Base-by-base conservation (phyloP, 805 yeast genomes). In the Saturnispora ahearnii region DNA sequence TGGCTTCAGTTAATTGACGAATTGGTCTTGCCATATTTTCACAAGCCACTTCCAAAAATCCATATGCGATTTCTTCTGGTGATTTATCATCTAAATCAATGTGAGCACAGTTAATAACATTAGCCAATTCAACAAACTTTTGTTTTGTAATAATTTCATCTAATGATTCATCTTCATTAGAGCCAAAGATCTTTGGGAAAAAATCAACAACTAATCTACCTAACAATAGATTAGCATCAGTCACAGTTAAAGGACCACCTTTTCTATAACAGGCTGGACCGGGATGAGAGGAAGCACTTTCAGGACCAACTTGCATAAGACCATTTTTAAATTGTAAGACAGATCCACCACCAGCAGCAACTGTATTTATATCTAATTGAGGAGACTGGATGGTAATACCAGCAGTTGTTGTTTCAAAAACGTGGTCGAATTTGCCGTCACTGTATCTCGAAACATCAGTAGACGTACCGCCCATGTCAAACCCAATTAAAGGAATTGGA, bases 1-100 rank as follows among this genome's bases (percentile, higher is more conserved):
- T 86, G 2, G 91, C 87, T 62, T 87, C 96, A 0, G 96, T 87
- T 47, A 88, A 68, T 40, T 84, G 81, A 51, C 96, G 73, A 48
- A 88, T 85, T 2, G 96, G 96, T 53, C 95, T 75, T n/a, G 93
- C 85, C 96, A 88, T 88, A 1, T 89, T 71, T 58, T 86, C 95
- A 59, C 85, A 83, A 1, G 96, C 96, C 6, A 88, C 95, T 54
- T 81, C 76, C 48, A 88, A 65, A 62, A 87, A 88, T 0, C 96
- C 96, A 56, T 72, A 72, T 0, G 96, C 96, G 9, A 87, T 83
- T 56, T 83, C 81, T 53, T 84, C 79, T 0, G 81, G 68, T 0
- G 85, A 61, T 65, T 81, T 66, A 22, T 62, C 58, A 1, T 59
- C 60, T 13, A 70, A 52, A 42, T 73, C 73, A 4, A 70, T 64